Evolutionary conservation across 2,329 filamentous ascomycete genomes (phyloP).

Genomic region (Hypoxylon sp.): DNA sequence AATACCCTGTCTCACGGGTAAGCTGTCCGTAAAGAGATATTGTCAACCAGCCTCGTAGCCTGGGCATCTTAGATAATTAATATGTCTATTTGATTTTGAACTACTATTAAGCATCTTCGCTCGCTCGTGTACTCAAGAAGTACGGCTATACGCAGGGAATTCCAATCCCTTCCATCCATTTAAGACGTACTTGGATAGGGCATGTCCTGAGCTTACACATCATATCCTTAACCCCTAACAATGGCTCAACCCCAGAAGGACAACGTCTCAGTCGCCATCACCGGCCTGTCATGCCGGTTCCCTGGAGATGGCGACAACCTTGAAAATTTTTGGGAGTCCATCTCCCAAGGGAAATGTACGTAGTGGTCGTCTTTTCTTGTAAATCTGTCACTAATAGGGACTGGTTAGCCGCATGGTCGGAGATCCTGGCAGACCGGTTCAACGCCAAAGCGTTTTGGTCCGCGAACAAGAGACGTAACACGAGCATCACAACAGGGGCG

Average conservation of each 20-base stretch:
- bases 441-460: conserved; percentile 40
- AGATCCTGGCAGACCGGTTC: conserved; percentile 43
- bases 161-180: not conserved
- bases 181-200: not conserved
- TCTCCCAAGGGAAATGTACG: conserved; percentile 33
- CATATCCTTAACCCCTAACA: not conserved
- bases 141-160: not conserved
- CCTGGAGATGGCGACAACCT: conserved; percentile 43
- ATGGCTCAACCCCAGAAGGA: conserved; percentile 4
- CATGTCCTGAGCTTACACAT: conserved; percentile 2
- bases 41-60: not conserved
- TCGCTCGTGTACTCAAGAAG: not conserved
- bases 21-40: not conserved
- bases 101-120: conserved; percentile 1
- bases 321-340: conserved; percentile 45
- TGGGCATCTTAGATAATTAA: not conserved
- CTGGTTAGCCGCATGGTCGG: conserved; percentile 33
- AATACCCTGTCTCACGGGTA: conserved; percentile 2
- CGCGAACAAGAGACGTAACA: conserved; percentile 38
- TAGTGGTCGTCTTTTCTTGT: not conserved
- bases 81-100: not conserved
- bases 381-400: not conserved
- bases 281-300: conserved; percentile 48
- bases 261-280: conserved; percentile 42
- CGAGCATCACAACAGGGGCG: conserved; percentile 8